phyloP scores from a whole-genome alignment of 2,329 filamentous ascomycete genomes.

The Dothistroma pini region DNA sequence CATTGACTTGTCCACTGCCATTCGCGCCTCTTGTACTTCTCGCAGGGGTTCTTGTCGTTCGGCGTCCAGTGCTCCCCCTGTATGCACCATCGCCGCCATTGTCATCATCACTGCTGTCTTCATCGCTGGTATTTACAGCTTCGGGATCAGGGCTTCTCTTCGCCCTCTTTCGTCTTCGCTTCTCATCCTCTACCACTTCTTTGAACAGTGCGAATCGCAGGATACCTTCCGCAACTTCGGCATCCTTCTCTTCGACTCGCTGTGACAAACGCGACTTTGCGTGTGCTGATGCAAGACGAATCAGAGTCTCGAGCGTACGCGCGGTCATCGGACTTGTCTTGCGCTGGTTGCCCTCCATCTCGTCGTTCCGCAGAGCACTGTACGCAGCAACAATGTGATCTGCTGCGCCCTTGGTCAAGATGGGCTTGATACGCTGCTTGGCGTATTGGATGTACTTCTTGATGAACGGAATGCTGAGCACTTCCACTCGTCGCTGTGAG shows the following conservation, averaged over 20 bases:
- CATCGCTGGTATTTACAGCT: slow-evolving; percentile 53
- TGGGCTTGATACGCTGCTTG: slow-evolving; percentile 83
- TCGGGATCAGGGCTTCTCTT: slow-evolving; percentile 57
- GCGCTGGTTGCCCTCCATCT: slow-evolving; percentile 89
- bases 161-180: slow-evolving; percentile 78
- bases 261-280: slow-evolving; percentile 87
- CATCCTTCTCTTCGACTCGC: slow-evolving; percentile 85
- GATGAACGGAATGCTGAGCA: slow-evolving; percentile 94
- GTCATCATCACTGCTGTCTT: slow-evolving; percentile 55
- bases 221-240: slow-evolving; percentile 81
- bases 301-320: slow-evolving; percentile 95
- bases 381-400: slow-evolving; percentile 91
- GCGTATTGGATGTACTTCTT: slow-evolving; percentile 99
- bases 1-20: slow-evolving; percentile 24
- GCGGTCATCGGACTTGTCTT: slow-evolving; percentile 94
- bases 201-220: slow-evolving; percentile 96
- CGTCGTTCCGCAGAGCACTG: slow-evolving; percentile 89
- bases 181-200: slow-evolving; percentile 76
- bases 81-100: slow-evolving; percentile 44
- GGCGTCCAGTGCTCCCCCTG: slow-evolving; percentile 24
- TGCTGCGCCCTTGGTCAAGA: slow-evolving; percentile 84
- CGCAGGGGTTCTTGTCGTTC: slow-evolving; percentile 28
- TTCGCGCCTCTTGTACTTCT: slow-evolving; percentile 24
- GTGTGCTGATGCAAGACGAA: slow-evolving; percentile 93
- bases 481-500: slow-evolving; percentile 72